Evolutionary conservation across 139 green algal species (phyloP).

Genomic region (Auxenochlorella pyrenoidosa): DNA sequence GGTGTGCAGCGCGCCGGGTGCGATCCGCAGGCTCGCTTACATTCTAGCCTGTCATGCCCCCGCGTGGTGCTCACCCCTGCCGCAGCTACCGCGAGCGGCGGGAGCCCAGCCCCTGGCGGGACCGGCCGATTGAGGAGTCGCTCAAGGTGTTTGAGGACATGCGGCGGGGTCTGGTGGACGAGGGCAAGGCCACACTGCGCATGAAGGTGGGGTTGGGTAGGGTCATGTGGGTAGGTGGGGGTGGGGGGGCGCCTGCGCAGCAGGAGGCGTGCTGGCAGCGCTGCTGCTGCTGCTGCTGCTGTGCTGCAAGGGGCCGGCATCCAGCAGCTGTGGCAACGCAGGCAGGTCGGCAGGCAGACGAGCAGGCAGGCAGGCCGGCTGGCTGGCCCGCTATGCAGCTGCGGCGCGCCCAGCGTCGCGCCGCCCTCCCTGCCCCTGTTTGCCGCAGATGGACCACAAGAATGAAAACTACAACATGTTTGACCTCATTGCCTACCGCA

Average conservation of each 20-base stretch:
- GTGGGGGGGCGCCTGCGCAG: not conserved
- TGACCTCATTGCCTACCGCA: slow-evolving; percentile 96
- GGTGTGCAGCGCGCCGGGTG: no score
- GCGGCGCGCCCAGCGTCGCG: no score
- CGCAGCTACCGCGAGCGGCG: slow-evolving; percentile 72
- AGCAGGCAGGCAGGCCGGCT: no score
- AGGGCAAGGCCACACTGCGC: slow-evolving; percentile 93
- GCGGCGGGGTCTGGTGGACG: slow-evolving; percentile 88
- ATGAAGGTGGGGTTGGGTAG: slow-evolving; percentile 48
- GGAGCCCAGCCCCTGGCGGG: slow-evolving; percentile 86
- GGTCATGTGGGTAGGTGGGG: no score
- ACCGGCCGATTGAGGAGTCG: slow-evolving; percentile 89
- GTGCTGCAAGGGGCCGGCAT: no score
- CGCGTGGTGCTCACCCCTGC: no score
- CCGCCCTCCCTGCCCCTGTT: slow-evolving; percentile 4
- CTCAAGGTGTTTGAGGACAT: slow-evolving; percentile 97
- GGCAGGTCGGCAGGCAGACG: no score
- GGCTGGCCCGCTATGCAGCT: no score
- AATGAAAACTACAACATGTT: slow-evolving; percentile 99
- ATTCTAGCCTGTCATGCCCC: no score
- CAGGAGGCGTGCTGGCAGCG: no score
- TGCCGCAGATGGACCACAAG: slow-evolving; percentile 81
- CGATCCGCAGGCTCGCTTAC: no score
- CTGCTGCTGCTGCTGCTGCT: not conserved
- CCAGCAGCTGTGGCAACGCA: no score